Evolutionary conservation across 768 basidiomycete species (phyloP).

Genomic region (Clitopilus hobsonii): DNA sequence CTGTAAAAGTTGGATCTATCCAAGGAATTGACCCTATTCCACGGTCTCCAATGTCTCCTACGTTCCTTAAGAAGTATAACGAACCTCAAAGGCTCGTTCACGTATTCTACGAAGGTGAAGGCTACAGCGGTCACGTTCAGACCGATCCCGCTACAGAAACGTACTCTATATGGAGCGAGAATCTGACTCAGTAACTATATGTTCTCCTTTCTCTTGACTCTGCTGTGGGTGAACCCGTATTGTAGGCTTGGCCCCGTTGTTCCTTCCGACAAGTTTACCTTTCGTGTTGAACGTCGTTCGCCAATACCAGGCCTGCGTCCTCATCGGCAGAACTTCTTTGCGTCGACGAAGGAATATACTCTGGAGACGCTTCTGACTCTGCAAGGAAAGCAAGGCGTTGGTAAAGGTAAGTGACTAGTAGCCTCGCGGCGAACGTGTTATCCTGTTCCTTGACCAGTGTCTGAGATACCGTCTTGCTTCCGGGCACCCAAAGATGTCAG

Average conservation of each 20-base stretch:
- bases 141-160: constrained; percentile 2
- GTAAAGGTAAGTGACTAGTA: constrained; percentile 7
- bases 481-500: not conserved
- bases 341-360: constrained; percentile 9
- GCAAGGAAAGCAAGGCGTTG: constrained; percentile 7
- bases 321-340: constrained; percentile 5
- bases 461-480: not conserved
- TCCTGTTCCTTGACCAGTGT: not conserved
- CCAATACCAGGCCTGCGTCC: not conserved
- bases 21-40: constrained; percentile 3
- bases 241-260: constrained; percentile 11
- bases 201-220: not conserved
- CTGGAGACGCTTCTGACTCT: constrained; percentile 7
- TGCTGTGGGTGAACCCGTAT: not conserved
- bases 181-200: constrained; percentile 9
- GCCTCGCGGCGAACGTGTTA: not conserved
- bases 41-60: not conserved
- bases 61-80: not conserved
- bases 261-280: constrained; percentile 9
- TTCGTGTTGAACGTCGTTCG: constrained; percentile 6
- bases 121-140: not conserved
- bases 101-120: constrained; percentile 3
- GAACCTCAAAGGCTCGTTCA: constrained; percentile 2
- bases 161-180: constrained; percentile 8
- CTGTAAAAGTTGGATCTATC: constrained; percentile 6